phyloP scores from a whole-genome alignment of 1,139 yeast species.

The Barnettozyma hawaiiensis region DNA sequence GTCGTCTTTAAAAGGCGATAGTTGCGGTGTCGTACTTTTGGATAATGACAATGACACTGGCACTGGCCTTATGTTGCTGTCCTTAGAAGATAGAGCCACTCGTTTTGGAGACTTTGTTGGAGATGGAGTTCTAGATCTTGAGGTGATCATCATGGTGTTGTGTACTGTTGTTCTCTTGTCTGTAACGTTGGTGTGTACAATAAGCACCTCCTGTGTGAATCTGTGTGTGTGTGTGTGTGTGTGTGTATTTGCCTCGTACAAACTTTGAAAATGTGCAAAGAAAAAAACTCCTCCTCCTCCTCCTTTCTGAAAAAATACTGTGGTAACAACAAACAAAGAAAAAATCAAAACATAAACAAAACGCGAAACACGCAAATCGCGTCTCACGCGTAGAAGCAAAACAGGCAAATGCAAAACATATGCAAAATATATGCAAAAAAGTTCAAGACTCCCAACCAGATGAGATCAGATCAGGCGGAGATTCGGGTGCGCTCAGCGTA shows the following conservation, averaged over 20 bases:
- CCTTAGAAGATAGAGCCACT: constrained; percentile 22
- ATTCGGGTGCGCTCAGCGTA: constrained; percentile 1
- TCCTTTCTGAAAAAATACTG: too few species aligned
- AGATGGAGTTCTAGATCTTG: constrained; percentile 19
- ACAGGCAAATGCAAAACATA: constrained; percentile 1
- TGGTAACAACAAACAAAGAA: too few species aligned
- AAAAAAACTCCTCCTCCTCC: too few species aligned
- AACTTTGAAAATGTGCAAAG: background rate
- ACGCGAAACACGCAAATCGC: too few species aligned
- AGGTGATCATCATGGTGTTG: background rate
- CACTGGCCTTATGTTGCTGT: constrained; percentile 18
- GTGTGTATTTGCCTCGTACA: too few species aligned
- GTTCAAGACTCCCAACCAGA: too few species aligned
- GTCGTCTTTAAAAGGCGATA: constrained; percentile 10
- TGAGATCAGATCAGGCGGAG: background rate
- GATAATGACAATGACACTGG: constrained; percentile 9
- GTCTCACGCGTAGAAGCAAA: too few species aligned
- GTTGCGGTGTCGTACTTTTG: constrained; percentile 12
- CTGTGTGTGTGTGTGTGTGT: too few species aligned
- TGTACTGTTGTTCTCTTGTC: background rate
- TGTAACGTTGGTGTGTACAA: too few species aligned
- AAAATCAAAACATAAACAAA: too few species aligned
- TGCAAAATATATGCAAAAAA: too few species aligned
- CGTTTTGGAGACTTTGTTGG: constrained; percentile 22
- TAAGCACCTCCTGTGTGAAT: too few species aligned